Evolutionary conservation across 306 rosid species (phyloP).

Genomic region (Lablab purpureus): DNA sequence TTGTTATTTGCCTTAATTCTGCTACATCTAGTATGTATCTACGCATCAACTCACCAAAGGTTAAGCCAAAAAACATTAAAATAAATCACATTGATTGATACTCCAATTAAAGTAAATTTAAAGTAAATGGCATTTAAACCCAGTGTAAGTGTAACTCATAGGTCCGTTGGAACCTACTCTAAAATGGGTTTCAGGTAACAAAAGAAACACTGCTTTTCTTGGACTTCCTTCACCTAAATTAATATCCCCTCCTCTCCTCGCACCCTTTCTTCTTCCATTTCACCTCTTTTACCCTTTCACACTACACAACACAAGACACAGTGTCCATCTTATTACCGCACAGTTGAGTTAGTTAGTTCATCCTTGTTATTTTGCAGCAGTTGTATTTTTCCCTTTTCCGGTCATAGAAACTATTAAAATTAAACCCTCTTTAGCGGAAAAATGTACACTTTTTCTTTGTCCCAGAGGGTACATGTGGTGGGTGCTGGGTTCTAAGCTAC

Average conservation of each 20-base stretch:
- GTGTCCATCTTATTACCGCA: too few species aligned
- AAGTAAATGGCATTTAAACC: conserved; percentile 33
- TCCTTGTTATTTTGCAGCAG: not conserved
- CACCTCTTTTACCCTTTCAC: not conserved
- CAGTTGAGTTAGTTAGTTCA: too few species aligned
- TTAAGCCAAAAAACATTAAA: not conserved
- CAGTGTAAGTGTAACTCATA: conserved; percentile 35
- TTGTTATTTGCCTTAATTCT: not conserved
- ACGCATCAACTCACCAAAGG: not conserved
- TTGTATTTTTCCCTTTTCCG: conserved; percentile 42
- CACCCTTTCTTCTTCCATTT: too few species aligned
- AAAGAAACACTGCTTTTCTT: conserved; percentile 27
- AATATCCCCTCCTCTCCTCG: too few species aligned
- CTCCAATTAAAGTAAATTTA: too few species aligned
- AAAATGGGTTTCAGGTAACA: conserved; percentile 50
- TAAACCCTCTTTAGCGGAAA: conserved; percentile 52
- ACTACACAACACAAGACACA: not conserved
- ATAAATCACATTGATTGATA: too few species aligned
- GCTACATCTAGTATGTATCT: conserved; percentile 34
- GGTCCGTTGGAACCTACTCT: conserved; percentile 73
- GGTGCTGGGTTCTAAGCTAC: conserved; percentile 19
- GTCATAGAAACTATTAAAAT: conserved; percentile 46
- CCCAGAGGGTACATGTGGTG: not conserved
- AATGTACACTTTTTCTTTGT: conserved; percentile 42
- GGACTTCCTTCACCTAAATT: not conserved